Conservation (phyloP, 192 early-diverging fungal species). For the Pilaira anomala region DNA sequence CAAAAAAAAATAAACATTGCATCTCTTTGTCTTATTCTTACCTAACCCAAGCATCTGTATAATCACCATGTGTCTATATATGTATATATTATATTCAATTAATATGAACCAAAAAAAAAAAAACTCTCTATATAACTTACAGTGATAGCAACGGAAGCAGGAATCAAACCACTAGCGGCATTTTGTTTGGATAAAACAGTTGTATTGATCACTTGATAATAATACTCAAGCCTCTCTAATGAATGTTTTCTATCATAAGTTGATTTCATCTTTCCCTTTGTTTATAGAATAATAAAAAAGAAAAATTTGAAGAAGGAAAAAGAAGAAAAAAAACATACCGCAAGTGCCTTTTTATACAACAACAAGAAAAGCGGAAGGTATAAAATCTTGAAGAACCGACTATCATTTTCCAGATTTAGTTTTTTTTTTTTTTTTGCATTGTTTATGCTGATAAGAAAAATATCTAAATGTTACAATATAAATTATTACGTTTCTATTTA, state of each 20-base stretch:
- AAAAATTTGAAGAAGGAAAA: not conserved
- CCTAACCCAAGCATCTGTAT: slow-evolving; percentile 88
- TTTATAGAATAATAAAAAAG: not conserved
- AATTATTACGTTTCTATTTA: too few species aligned
- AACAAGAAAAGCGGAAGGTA: too few species aligned
- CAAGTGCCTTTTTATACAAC: too few species aligned
- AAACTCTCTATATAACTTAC: slow-evolving; percentile 21
- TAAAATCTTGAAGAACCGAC: too few species aligned
- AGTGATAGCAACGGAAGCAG: slow-evolving; percentile 82
- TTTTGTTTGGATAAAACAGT: slow-evolving; percentile 81
- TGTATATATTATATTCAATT: not conserved
- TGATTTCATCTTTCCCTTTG: not conserved
- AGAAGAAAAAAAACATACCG: not conserved
- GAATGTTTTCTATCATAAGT: slow-evolving; percentile 7
- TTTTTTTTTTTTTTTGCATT: too few species aligned
- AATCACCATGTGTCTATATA: slow-evolving; percentile 71
- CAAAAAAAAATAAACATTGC: not conserved
- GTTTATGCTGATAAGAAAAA: too few species aligned
- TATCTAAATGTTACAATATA: too few species aligned
- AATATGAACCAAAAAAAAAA: not conserved
- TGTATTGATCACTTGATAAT: slow-evolving; percentile 67
- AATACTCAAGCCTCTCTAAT: slow-evolving; percentile 63
- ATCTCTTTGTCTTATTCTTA: slow-evolving; percentile 37
- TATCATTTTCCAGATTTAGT: too few species aligned
- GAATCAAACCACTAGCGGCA: slow-evolving; percentile 80